These are phyloP conservation scores for Stellera chamaejasme DNA, from an alignment of 345 rosid genomes.

Conservation along the genomic window DNA sequence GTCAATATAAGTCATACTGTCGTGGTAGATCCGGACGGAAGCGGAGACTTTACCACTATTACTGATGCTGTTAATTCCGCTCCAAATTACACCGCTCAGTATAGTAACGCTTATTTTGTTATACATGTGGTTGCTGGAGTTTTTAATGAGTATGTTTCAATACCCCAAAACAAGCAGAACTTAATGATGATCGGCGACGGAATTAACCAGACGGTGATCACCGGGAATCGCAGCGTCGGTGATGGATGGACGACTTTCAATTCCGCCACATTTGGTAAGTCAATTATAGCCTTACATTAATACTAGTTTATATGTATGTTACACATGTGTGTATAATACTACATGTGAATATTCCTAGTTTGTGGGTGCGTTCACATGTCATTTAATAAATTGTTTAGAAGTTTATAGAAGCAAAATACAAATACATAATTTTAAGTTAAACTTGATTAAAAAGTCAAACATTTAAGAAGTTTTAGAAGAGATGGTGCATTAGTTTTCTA, in stretches of 20 bases:
- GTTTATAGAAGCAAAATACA: too few relatives aligned
- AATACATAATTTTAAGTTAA: too few relatives aligned
- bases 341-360: too few relatives aligned
- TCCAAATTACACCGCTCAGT: constrained; percentile 18
- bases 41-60: constrained; percentile 34
- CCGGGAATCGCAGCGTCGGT: constrained; percentile 34
- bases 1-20: constrained; percentile 20
- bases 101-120: constrained; percentile 24
- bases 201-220: constrained; percentile 38
- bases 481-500: too few relatives aligned
- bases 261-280: constrained; percentile 47
- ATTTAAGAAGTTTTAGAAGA: too few relatives aligned
- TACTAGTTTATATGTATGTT: too few relatives aligned
- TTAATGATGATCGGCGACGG: constrained; percentile 56
- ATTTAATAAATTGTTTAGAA: too few relatives aligned
- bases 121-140: constrained; percentile 38
- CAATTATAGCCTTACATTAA: too few relatives aligned
- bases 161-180: constrained; percentile 29
- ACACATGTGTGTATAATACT: too few relatives aligned
- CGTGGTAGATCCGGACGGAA: constrained; percentile 31
- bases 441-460: too few relatives aligned
- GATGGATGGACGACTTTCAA: constrained; percentile 51
- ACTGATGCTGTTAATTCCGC: constrained; percentile 45
- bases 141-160: constrained; percentile 42
- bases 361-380: too few relatives aligned